Evolutionary conservation across 768 basidiomycete species (phyloP).

Genomic region (Boletales sp.): DNA sequence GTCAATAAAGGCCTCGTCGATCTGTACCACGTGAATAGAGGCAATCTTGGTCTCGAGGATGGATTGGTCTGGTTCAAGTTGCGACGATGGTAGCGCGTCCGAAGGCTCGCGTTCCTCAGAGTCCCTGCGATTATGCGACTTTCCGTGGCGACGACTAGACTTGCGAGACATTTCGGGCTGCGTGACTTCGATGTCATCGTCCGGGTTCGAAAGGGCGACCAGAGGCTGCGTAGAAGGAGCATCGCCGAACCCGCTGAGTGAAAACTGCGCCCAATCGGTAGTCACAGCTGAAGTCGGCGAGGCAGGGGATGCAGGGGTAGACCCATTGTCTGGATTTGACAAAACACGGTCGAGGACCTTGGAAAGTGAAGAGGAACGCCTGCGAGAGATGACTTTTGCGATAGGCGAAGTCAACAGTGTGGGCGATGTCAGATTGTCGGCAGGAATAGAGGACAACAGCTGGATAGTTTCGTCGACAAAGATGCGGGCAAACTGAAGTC

Average conservation of each 20-base stretch:
- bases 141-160: conserved; percentile 32
- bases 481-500: conserved; percentile 45
- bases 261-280: conserved; percentile 68
- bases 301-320: conserved; percentile 25
- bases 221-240: conserved; percentile 38
- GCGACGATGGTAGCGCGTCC: conserved; percentile 17
- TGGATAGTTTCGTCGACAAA: conserved; percentile 69
- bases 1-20: conserved; percentile 82
- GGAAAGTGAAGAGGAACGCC: conserved; percentile 31
- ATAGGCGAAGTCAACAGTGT: conserved; percentile 33
- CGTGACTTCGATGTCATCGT: conserved; percentile 63
- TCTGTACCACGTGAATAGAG: conserved; percentile 39
- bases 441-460: conserved; percentile 47
- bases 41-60: conserved; percentile 39
- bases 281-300: conserved; percentile 28
- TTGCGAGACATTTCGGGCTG: conserved; percentile 34
- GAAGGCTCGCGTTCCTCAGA: conserved; percentile 18
- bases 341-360: conserved; percentile 22
- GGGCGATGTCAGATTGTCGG: conserved; percentile 32
- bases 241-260: conserved; percentile 56
- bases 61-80: conserved; percentile 7
- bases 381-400: conserved; percentile 28
- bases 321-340: conserved; percentile 15
- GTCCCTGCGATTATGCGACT: conserved; percentile 24
- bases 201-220: conserved; percentile 55